These are phyloP conservation scores for Diaporthe humulicola DNA, from an alignment of 2,329 filamentous ascomycete species.

Conservation along the genomic window DNA sequence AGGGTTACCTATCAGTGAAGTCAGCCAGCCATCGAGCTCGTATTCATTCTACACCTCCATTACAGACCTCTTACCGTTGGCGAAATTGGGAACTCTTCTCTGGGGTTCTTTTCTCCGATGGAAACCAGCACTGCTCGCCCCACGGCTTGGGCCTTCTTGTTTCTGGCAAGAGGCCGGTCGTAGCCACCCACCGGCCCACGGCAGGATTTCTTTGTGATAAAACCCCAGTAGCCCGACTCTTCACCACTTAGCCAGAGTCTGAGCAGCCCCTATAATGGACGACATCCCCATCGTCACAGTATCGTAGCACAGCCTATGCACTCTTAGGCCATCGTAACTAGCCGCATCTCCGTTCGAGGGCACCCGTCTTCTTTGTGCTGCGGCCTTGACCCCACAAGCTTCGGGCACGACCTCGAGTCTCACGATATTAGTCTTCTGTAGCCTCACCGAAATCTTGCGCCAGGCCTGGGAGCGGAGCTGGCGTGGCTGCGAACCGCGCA, in stretches of 20 bases:
- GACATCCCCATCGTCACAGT: too few species aligned
- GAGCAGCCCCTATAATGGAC: not conserved
- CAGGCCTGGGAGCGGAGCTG: not conserved
- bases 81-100: not conserved
- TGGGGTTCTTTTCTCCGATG: not conserved
- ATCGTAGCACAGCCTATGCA: not conserved
- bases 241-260: not conserved
- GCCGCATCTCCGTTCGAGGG: not conserved
- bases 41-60: not conserved
- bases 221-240: not conserved
- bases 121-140: not conserved
- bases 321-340: not conserved
- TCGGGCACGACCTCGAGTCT: not conserved
- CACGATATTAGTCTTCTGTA: not conserved
- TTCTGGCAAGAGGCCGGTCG: not conserved
- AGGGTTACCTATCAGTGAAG: not conserved
- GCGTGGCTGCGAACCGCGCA: not conserved
- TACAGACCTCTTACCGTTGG: not conserved
- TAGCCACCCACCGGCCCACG: not conserved
- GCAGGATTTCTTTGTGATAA: not conserved
- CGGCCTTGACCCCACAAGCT: not conserved
- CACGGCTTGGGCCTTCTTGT: not conserved
- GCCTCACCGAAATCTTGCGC: not conserved
- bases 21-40: not conserved
- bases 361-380: not conserved